Evolutionary conservation across 139 green algal genomes (phyloP).

Genomic region (Desmodesmus armatus): DNA sequence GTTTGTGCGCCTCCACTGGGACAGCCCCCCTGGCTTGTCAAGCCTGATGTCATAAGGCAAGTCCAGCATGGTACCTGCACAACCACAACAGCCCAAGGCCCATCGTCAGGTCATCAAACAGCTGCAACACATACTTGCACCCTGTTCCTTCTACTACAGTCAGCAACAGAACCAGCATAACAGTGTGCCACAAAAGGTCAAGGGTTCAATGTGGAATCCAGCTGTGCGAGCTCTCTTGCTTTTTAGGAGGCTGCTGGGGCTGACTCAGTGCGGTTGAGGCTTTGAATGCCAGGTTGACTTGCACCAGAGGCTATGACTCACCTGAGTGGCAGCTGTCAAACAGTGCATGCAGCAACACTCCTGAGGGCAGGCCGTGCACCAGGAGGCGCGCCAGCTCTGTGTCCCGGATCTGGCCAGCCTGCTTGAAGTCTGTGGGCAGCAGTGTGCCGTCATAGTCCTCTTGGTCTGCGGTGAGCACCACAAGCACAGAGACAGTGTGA

Average conservation of each 20-base stretch:
- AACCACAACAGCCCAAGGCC: neutral
- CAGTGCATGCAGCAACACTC: slow-evolving; percentile 73
- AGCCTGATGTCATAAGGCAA: slow-evolving; percentile 65
- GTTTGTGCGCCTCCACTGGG: neutral
- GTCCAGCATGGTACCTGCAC: slow-evolving; percentile 70
- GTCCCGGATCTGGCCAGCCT: slow-evolving; percentile 59
- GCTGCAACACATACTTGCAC: neutral
- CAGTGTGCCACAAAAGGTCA: too few species aligned
- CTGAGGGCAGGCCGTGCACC: slow-evolving; percentile 42
- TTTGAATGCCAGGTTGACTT: neutral
- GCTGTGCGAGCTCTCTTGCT: too few species aligned
- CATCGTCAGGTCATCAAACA: neutral
- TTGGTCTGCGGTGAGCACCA: slow-evolving; percentile 62
- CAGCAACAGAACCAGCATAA: too few species aligned
- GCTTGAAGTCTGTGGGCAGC: slow-evolving; percentile 34
- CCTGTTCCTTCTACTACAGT: too few species aligned
- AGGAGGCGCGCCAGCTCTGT: slow-evolving; percentile 55
- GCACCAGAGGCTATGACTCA: neutral
- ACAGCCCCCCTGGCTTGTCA: neutral
- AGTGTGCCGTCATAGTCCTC: slow-evolving; percentile 78
- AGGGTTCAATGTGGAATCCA: too few species aligned
- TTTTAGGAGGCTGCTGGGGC: neutral
- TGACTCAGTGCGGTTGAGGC: neutral
- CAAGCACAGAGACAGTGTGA: too few species aligned
- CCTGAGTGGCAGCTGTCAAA: slow-evolving; percentile 80